Evolutionary conservation across 208 protist species (phyloP), one percentile per base, ranked within the genome.

Genomic region (Naegleria gruberi): DNA sequence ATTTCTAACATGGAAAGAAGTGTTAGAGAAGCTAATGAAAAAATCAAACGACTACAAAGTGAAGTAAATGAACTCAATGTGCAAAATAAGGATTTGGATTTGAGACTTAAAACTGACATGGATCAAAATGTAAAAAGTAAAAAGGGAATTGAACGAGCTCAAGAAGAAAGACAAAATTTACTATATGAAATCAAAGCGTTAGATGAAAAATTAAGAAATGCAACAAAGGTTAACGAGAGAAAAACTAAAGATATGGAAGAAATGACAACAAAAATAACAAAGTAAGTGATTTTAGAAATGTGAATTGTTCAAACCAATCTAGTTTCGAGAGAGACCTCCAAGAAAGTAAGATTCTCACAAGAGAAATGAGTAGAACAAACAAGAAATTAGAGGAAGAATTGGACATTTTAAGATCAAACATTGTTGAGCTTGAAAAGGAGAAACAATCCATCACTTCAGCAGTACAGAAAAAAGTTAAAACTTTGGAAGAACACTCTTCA

Each of bases 71-170:
- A 77, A 37, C 30, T 77, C 1, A 37, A 12, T n/a, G 12, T n/a
- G 7, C 65, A 77, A 77, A 77, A 77, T 37, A 77, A 77, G 30
- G 65, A 77, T 8, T n/a, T 77, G 19, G 65, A 77, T 37, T 6
- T 7, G 1, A 77, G 65, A 8, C 34, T 77, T 37, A 77, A 77
- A 77, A 37, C 4, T 8, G 65, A 77, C 26, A 77, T 37, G 65
- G 65, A 77, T 77, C 65, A 77, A 77, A 77, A 30, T 77, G 10
- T 77, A 37, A 77, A 77, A 77, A 77, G 65, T 77, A 77, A 77
- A 77, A 77, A 77, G n/a, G 65, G 65, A 77, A 77, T 77, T 30
- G 65, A 77, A n/a, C 26, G 65, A 77, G 65, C 30, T 37, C 65
- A 77, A 77, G 65, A 77, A 77, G 65, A 77, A 77, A 77, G 65